These are phyloP conservation scores for Vinca minor DNA, from an alignment of 257 asterid species.

Conservation along the genomic window DNA sequence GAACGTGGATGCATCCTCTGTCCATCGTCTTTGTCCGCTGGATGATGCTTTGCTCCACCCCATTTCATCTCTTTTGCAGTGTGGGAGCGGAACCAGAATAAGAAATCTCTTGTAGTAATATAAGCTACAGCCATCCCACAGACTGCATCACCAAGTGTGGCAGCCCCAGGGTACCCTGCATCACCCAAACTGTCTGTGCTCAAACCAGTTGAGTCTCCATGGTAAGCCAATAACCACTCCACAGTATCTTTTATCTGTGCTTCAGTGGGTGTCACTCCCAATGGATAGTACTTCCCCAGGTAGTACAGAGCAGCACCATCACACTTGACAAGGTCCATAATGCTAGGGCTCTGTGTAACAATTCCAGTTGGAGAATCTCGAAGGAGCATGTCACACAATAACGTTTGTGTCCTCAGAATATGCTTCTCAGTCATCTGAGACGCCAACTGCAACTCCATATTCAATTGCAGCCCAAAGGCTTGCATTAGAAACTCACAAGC, in stretches of 20 bases:
- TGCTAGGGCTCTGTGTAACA: slow-evolving; percentile 70
- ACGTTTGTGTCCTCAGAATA: slow-evolving; percentile 70
- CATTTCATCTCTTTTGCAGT: slow-evolving; percentile 76
- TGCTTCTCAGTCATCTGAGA: slow-evolving; percentile 59
- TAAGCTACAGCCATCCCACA: slow-evolving; percentile 89
- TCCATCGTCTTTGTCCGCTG: slow-evolving; percentile 70
- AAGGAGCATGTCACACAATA: slow-evolving; percentile 80
- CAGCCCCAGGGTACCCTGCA: slow-evolving; percentile 74
- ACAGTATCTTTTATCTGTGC: slow-evolving; percentile 62
- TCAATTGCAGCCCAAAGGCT: slow-evolving; percentile 78
- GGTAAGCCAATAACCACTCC: slow-evolving; percentile 55
- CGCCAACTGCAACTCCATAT: slow-evolving; percentile 79
- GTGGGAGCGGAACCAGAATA: slow-evolving; percentile 87
- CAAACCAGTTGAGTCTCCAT: slow-evolving; percentile 76
- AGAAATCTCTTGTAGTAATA: slow-evolving; percentile 52
- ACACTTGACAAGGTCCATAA: slow-evolving; percentile 75
- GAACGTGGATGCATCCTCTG: slow-evolving; percentile 91
- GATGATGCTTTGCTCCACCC: slow-evolving; percentile 94
- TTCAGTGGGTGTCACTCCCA: slow-evolving; percentile 67
- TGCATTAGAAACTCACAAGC: slow-evolving; percentile 90
- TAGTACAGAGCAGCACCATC: slow-evolving; percentile 79
- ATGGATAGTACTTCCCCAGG: slow-evolving; percentile 50
- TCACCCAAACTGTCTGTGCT: slow-evolving; percentile 79
- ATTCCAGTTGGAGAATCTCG: slow-evolving; percentile 72
- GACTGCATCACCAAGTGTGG: slow-evolving; percentile 61